A percentile compares a stretch with the other conserved stretches of the same genome.
Conservation (phyloP, 805 yeast genomes). For the Sungouiozyma ichnusensis region DNA sequence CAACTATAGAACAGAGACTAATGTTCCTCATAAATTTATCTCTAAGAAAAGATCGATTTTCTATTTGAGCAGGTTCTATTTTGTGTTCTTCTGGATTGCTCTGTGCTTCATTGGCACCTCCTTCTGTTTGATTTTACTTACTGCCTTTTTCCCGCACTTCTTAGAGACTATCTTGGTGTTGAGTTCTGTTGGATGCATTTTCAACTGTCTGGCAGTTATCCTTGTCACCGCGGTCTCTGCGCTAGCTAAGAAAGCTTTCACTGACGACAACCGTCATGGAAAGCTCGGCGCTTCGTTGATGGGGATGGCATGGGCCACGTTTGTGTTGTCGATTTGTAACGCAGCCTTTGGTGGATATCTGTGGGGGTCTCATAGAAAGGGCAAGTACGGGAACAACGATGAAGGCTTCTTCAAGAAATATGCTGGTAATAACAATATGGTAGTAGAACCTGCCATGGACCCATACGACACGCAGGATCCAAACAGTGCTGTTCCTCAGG, state of each 20-base stretch:
- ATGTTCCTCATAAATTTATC: constrained; percentile 46
- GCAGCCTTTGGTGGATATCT: constrained; percentile 1
- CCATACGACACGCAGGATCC: constrained; percentile 2
- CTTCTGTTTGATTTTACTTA: constrained; percentile 43
- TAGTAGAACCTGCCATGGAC: neutral
- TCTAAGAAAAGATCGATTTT: constrained; percentile 46
- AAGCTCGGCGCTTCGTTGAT: constrained; percentile 46
- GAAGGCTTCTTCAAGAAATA: neutral
- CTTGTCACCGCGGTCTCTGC: constrained; percentile 69
- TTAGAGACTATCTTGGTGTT: constrained; percentile 46
- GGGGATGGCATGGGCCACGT: constrained; percentile 66
- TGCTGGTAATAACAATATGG: neutral
- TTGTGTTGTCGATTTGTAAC: constrained; percentile 29
- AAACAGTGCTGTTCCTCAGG: constrained; percentile 1
- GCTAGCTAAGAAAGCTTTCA: constrained; percentile 64
- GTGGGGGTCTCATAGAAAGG: constrained; percentile 1
- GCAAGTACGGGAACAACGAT: neutral
- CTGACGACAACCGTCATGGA: constrained; percentile 33
- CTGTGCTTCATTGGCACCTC: constrained; percentile 55
- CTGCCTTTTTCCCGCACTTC: constrained; percentile 46
- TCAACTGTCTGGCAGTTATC: constrained; percentile 52
- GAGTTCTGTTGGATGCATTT: constrained; percentile 40
- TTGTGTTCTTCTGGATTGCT: constrained; percentile 51
- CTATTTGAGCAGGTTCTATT: constrained; percentile 57
- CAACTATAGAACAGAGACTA: constrained; percentile 47